phyloP scores from a whole-genome alignment of 1,284 basidiomycete genomes.

The Ceratobasidium sp. region DNA sequence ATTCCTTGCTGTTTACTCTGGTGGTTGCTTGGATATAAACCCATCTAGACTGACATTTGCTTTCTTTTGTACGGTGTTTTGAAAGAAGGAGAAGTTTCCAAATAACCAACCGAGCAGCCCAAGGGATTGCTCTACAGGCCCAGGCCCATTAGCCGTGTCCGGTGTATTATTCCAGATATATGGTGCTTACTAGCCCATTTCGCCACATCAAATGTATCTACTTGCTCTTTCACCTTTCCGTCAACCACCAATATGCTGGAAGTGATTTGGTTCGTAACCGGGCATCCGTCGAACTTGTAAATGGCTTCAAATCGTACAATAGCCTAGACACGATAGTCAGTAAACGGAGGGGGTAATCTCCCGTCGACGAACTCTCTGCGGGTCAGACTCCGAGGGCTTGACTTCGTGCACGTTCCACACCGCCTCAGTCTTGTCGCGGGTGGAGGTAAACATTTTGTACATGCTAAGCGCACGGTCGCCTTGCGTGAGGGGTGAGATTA shows the following conservation, averaged over 20 bases:
- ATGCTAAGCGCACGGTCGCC: constrained; percentile 19
- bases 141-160: neutral
- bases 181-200: constrained; percentile 16
- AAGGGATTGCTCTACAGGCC: constrained; percentile 13
- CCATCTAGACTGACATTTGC: constrained; percentile 15
- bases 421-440: constrained; percentile 25
- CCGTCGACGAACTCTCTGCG: constrained; percentile 4
- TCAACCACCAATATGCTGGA: constrained; percentile 27
- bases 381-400: constrained; percentile 15
- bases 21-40: constrained; percentile 24
- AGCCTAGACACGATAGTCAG: neutral
- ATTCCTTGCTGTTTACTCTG: too few species aligned
- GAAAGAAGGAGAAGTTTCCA: constrained; percentile 21
- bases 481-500: neutral
- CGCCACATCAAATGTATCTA: constrained; percentile 18
- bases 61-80: constrained; percentile 18
- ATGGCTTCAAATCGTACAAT: constrained; percentile 25
- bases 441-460: constrained; percentile 35
- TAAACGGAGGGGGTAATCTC: neutral
- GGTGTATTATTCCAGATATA: neutral
- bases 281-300: constrained; percentile 30
- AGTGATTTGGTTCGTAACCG: constrained; percentile 32
- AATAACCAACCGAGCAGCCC: constrained; percentile 25
- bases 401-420: constrained; percentile 38
- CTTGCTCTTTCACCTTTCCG: constrained; percentile 33